Base-by-base conservation (phyloP, 2,329 filamentous ascomycete genomes). In the Beauveria sp. region DNA sequence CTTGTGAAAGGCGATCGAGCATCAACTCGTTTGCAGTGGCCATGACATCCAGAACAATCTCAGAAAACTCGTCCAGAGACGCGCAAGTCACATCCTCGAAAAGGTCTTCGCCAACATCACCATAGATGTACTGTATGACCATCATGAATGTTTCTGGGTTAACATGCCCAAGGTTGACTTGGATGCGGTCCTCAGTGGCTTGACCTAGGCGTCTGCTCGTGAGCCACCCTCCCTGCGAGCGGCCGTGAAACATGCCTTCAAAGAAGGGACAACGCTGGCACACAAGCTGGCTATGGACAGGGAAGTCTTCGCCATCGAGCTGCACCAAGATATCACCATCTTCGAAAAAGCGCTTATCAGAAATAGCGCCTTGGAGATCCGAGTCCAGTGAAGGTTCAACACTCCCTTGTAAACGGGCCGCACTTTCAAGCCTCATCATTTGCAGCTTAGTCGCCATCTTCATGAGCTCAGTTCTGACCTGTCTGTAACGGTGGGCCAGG, bases 231-330 rank as follows among this genome's bases (percentile, higher is more conserved):
- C 95, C 95, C 46, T 83, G 83, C 8, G 95, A 91, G 49, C 91
- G 87, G n/a, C 95, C 95, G 67, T 90, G 82, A 73, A 97, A 98
- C 49, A 99, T 80, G 1, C 89, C 90, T 65, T 93, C 81, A 66
- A 99, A 99, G 80, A 97, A 99, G 0, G 91, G 92, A 68, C 93
- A 97, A 66, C 95, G 82, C 68, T 88, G 87, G 66, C 91, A 93
- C 42, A 97, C 73, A 3, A 98, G 74, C 5, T 87, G 80, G 65
- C 91, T 93, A 69, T 99, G 95, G 1, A 89, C 87, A 16, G 79
- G 77, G 40, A 92, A 76, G 31, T 87, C 87, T n/a, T 84, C 83
- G 24, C 87, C 89, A 63, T 90, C 85, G 12, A 98, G 80, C 66
- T 96, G 87, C 20, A 98, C 77, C 6, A 93, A 72, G 7, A 91